These are phyloP conservation scores for Saccharomycopsis guyanensis DNA, from an alignment of 805 yeast genomes.

Conservation along the genomic window DNA sequence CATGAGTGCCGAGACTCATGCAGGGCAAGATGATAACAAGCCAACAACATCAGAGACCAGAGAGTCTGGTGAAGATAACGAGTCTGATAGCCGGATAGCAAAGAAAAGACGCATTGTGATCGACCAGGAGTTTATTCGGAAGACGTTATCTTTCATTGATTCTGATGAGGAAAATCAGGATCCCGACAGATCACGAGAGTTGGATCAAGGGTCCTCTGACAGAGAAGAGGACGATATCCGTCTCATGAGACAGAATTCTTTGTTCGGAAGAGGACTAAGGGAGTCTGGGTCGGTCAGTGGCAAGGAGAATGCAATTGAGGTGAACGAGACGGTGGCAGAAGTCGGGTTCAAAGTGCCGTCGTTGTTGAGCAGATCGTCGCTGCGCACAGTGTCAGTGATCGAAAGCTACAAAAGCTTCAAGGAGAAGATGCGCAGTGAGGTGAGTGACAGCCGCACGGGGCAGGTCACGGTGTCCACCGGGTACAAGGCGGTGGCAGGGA, in stretches of 20 bases:
- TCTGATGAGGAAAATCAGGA: slow-evolving; percentile 22
- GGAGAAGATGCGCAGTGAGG: slow-evolving; percentile 31
- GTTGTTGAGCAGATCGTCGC: background rate
- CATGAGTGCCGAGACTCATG: background rate
- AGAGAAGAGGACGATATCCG: slow-evolving; percentile 2
- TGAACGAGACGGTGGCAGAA: slow-evolving; percentile 23
- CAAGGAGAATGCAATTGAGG: slow-evolving; percentile 28
- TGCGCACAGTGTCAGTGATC: slow-evolving; percentile 24
- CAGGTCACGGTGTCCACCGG: slow-evolving; percentile 45
- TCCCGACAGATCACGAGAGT: background rate
- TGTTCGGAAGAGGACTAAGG: slow-evolving; percentile 23
- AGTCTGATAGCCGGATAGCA: too few species aligned
- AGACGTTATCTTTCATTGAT: slow-evolving; percentile 45
- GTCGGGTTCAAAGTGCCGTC: background rate
- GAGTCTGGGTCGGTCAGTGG: slow-evolving; percentile 35
- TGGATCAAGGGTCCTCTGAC: background rate
- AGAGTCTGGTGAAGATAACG: slow-evolving; percentile 22
- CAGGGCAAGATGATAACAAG: too few species aligned
- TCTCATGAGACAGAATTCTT: slow-evolving; percentile 1
- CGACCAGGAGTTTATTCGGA: slow-evolving; percentile 49
- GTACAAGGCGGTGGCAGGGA: slow-evolving; percentile 47
- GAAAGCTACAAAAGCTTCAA: slow-evolving; percentile 34
- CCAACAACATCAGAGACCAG: too few species aligned
- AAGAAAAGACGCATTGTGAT: slow-evolving; percentile 34
- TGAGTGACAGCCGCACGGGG: slow-evolving; percentile 8